Conservation (phyloP, 176 grass and related monocot genomes). For the Hyparrhenia diplandra region DNA sequence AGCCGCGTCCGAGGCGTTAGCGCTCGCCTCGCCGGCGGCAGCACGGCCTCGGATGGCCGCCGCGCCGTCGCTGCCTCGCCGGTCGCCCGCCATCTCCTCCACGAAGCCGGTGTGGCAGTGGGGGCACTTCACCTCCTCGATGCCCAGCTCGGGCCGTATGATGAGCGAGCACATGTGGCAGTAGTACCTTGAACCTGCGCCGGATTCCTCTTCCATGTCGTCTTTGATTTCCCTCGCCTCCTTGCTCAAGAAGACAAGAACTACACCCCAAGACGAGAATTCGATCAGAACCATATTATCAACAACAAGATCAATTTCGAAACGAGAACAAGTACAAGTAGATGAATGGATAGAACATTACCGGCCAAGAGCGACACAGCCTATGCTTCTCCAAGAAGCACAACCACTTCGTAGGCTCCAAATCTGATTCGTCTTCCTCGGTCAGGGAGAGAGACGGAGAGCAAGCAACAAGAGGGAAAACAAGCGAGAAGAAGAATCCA, state of each 20-base stretch:
- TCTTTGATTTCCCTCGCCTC: not conserved
- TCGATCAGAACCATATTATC: not conserved
- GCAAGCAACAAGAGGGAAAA: not conserved
- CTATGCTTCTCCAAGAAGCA: not conserved
- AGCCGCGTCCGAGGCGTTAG: not conserved
- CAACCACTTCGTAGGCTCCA: not conserved
- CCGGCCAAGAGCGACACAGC: not conserved
- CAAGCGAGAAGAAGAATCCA: constrained; percentile 17
- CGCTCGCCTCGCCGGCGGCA: not conserved
- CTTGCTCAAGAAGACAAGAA: constrained; percentile 13
- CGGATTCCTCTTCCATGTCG: constrained; percentile 41
- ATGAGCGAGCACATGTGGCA: constrained; percentile 76
- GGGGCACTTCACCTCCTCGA: constrained; percentile 70
- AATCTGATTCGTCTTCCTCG: not conserved
- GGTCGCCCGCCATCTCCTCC: constrained; percentile 53
- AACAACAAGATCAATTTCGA: not conserved
- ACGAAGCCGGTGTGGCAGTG: constrained; percentile 76
- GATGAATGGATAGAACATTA: not conserved
- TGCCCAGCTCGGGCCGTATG: constrained; percentile 51
- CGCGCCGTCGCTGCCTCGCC: not conserved
- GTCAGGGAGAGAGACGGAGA: not conserved
- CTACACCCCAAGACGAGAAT: not conserved
- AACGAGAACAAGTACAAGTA: not conserved
- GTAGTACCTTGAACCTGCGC: constrained; percentile 46
- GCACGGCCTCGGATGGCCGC: not conserved